Base-by-base conservation (phyloP, 2,329 filamentous ascomycete genomes). In the Cladophialophora carrionii region DNA sequence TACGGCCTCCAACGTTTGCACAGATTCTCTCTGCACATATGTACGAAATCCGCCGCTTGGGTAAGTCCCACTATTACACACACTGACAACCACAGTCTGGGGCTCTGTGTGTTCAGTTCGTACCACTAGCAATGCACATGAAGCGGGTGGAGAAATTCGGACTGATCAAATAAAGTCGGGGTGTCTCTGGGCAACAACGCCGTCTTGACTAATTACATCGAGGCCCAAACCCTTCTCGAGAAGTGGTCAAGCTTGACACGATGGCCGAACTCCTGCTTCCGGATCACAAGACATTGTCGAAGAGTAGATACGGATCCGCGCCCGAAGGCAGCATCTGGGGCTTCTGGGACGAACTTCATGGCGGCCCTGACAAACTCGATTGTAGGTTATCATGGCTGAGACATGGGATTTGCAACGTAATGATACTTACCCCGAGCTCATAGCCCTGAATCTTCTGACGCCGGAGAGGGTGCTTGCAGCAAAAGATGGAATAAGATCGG, bases 401-500 rank as follows among this genome's bases (percentile, higher is more conserved):
- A 41, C 17, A 41, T 7, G 17, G 37, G 17, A n/a, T 14, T n/a
- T 1, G 17, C 37, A 41, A 17, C 17, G 37, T n/a, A 6, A 29
- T 29, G 26, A 29, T 29, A 41, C 37, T 41, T n/a, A 41, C 37
- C 37, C 37, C 14, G 17, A 41, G 17, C 37, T 41, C 37, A 41
- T 17, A 41, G 54, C 54, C 20, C 22, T 57, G 7, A 57, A 57
- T n/a, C 54, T 57, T 24, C 54, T 57, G 7, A 57, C 54, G 17
- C 4, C 54, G 17, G 20, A 32, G 32, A 37, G 34, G n/a, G 54
- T 57, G 1, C 32, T 32, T 24, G 54, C 12, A 37, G 54, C 54
- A 14, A 57, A 37, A 32, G 26, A 57, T 20, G 54, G 46, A 14
- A 57, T 57, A 34, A 57, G 54, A 57, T 24, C 12, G 54, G 54